Conservation (phyloP, 1,284 basidiomycete species). For the Athelia sp. region DNA sequence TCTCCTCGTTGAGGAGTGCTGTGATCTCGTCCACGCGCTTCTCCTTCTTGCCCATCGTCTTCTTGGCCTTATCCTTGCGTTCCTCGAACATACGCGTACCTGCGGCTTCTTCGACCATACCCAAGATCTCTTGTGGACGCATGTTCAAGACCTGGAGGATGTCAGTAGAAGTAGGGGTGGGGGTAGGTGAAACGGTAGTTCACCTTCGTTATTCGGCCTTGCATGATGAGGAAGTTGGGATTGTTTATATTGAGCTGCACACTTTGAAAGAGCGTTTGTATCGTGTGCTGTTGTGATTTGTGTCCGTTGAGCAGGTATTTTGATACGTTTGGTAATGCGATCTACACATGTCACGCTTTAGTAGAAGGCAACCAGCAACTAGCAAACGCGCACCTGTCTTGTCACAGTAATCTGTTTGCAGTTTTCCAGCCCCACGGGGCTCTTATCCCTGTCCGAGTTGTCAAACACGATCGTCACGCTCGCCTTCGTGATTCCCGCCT, state of each 20-base stretch:
- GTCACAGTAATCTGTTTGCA: conserved; percentile 93
- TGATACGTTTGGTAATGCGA: conserved; percentile 89
- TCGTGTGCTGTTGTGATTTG: conserved; percentile 83
- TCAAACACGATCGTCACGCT: conserved; percentile 99
- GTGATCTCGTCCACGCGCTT: conserved; percentile 93
- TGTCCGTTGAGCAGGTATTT: conserved; percentile 98
- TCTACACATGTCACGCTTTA: conserved; percentile 50
- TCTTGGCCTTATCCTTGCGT: conserved; percentile 94
- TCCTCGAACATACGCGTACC: conserved; percentile 99
- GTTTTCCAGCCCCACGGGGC: conserved; percentile 83
- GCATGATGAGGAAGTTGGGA: conserved; percentile 99
- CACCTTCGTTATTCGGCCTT: conserved; percentile 92
- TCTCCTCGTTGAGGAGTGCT: conserved; percentile 81
- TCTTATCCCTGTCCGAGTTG: conserved; percentile 89
- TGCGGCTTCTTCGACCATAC: conserved; percentile 98
- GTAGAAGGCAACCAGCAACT: neutral
- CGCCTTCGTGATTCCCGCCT: conserved; percentile 95
- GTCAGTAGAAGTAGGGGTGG: conserved; percentile 18
- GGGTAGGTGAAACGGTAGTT: conserved; percentile 6
- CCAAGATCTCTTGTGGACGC: conserved; percentile 96
- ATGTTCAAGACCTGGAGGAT: conserved; percentile 83
- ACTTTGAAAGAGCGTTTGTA: conserved; percentile 94
- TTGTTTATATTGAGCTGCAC: conserved; percentile 99
- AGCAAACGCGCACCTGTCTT: conserved; percentile 64
- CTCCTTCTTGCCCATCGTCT: conserved; percentile 97